A percentile compares a stretch with the other conserved stretches of the same genome.
Evolutionary conservation across 1,284 basidiomycete species (phyloP).

Genomic region (Ceratobasidium sp.): DNA sequence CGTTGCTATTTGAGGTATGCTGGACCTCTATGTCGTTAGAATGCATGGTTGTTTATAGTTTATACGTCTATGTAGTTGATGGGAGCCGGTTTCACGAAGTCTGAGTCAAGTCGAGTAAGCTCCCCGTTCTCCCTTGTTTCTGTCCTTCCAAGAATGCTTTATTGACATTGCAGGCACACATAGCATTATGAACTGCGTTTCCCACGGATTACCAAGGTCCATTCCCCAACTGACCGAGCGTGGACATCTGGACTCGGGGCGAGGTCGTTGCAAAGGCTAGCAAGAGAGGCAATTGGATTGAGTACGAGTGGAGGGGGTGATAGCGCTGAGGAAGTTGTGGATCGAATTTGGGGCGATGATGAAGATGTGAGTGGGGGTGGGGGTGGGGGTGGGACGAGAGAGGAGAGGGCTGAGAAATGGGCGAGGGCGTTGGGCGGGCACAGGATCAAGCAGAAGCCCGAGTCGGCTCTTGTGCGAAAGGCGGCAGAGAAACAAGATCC

Average conservation of each 20-base stretch:
- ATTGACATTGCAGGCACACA: background rate
- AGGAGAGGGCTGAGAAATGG: background rate
- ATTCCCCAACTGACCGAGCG: slow-evolving; percentile 66
- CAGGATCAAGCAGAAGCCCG: too few species aligned
- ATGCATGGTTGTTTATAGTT: background rate
- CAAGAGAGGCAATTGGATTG: background rate
- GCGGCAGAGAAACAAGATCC: too few species aligned
- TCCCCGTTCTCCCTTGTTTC: background rate
- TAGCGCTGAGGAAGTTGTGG: background rate
- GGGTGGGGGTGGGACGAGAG: background rate
- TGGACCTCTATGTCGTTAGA: slow-evolving; percentile 56
- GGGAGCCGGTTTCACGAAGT: slow-evolving; percentile 83
- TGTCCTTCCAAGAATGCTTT: background rate
- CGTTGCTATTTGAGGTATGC: slow-evolving; percentile 60
- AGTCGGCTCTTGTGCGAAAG: too few species aligned
- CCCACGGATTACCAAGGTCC: slow-evolving; percentile 77
- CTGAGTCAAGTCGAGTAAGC: slow-evolving; percentile 65
- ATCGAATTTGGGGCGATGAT: background rate
- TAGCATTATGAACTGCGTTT: slow-evolving; percentile 86
- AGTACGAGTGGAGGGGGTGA: background rate
- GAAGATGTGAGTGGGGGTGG: background rate
- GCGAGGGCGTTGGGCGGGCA: background rate
- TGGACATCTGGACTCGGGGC: slow-evolving; percentile 58
- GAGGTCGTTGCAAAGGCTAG: background rate
- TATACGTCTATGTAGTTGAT: slow-evolving; percentile 76